A percentile compares a stretch with the other conserved stretches of the same genome.
Evolutionary conservation across 2,329 filamentous ascomycete genomes (phyloP).

Genomic region (Fusarium hostae): DNA sequence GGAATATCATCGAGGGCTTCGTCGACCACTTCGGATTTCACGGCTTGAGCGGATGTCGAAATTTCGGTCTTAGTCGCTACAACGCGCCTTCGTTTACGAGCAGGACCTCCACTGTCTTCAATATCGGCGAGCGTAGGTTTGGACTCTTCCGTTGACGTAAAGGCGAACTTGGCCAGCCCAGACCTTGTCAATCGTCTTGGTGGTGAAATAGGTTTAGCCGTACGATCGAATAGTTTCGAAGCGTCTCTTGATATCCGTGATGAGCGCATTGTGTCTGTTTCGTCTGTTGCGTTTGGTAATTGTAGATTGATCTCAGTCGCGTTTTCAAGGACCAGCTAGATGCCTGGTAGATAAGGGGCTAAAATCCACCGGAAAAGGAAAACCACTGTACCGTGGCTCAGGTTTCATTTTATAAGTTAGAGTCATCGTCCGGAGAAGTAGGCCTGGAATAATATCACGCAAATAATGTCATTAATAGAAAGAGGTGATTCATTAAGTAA

Average conservation of each 20-base stretch:
- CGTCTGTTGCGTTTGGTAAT: neutral
- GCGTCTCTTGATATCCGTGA: constrained; percentile 70
- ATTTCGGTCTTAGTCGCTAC: constrained; percentile 22
- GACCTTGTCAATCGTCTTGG: constrained; percentile 62
- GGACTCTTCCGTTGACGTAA: constrained; percentile 44
- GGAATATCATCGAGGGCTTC: constrained; percentile 41
- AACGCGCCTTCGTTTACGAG: constrained; percentile 48
- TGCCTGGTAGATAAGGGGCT: no score
- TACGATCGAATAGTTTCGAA: constrained; percentile 61
- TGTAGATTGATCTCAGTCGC: constrained; percentile 7
- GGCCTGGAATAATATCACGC: no score
- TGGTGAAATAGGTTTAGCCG: constrained; percentile 42
- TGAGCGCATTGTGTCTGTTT: constrained; percentile 59
- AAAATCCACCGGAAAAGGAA: no score
- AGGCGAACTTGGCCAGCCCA: constrained; percentile 60
- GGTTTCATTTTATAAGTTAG: no score
- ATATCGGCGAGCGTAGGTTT: constrained; percentile 57
- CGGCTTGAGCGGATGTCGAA: constrained; percentile 26
- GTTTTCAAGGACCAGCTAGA: constrained; percentile 16
- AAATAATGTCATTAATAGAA: no score
- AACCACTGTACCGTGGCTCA: no score
- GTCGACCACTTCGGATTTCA: constrained; percentile 56
- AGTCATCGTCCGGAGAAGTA: no score
- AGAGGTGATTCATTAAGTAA: no score
- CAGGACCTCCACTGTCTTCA: constrained; percentile 62